Percentiles rank a stretch among this genome's conserved stretches.
phyloP scores from a whole-genome alignment of 306 rosid genomes.

The Dryas drummondii region DNA sequence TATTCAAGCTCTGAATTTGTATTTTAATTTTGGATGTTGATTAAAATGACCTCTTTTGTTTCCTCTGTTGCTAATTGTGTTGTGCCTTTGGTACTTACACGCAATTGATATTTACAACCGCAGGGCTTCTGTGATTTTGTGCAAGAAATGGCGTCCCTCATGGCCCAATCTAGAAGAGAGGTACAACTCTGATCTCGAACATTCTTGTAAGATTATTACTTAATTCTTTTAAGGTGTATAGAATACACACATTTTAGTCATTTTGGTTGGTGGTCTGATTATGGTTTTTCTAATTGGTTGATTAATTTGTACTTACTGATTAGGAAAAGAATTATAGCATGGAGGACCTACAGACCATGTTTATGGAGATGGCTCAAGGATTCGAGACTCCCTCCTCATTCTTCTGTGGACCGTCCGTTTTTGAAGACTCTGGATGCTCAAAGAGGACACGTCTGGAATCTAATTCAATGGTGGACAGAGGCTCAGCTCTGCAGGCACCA shows the following conservation, averaged over 20 bases:
- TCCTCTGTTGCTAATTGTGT: background rate
- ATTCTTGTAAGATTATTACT: no score
- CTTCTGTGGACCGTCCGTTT: slow-evolving; percentile 29
- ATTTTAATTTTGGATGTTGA: background rate
- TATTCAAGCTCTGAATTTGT: no score
- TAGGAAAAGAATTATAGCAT: slow-evolving; percentile 48
- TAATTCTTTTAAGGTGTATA: no score
- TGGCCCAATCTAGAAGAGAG: slow-evolving; percentile 66
- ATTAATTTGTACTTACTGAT: background rate
- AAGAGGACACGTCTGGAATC: slow-evolving; percentile 44
- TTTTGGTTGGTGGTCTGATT: no score
- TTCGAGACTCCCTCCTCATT: slow-evolving; percentile 32
- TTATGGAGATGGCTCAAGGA: slow-evolving; percentile 66
- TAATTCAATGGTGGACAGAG: background rate
- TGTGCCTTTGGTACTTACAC: background rate
- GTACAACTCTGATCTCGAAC: slow-evolving; percentile 28
- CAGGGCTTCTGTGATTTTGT: slow-evolving; percentile 70
- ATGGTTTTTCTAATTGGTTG: background rate
- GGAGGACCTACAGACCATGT: slow-evolving; percentile 64
- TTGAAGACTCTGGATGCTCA: slow-evolving; percentile 36
- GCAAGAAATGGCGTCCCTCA: slow-evolving; percentile 72
- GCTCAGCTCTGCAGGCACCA: slow-evolving; percentile 29
- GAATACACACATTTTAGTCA: no score
- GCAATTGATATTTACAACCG: no score
- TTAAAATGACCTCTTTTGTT: background rate